These are phyloP conservation scores for Fusarium metavorans DNA, from an alignment of 2,329 filamentous ascomycete genomes.

Conservation along the genomic window DNA sequence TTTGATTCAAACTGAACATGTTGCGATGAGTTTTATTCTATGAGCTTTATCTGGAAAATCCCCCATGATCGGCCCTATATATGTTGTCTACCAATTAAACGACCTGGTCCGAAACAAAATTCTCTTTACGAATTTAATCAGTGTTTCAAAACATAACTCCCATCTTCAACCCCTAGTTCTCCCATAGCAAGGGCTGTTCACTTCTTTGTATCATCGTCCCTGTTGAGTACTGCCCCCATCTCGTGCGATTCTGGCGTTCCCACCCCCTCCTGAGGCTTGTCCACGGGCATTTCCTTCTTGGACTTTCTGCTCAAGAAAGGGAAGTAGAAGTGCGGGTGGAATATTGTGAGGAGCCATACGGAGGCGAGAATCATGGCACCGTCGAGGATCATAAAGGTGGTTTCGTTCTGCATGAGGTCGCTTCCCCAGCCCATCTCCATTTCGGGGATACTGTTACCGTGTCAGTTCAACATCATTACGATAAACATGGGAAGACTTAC, in stretches of 20 bases:
- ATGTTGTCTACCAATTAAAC: background rate
- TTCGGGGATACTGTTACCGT: constrained; percentile 15
- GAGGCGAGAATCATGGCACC: constrained; percentile 34
- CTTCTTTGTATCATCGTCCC: background rate
- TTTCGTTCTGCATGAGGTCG: constrained; percentile 37
- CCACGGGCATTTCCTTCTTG: background rate
- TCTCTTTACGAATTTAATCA: too few species aligned
- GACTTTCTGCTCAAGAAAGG: constrained; percentile 24
- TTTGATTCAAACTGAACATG: too few species aligned
- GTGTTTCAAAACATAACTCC: too few species aligned
- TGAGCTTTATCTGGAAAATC: too few species aligned
- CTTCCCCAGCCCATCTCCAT: constrained; percentile 41
- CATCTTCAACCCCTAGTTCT: background rate
- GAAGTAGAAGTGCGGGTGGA: constrained; percentile 36
- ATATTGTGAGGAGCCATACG: constrained; percentile 30
- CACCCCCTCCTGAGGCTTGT: background rate
- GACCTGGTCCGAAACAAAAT: background rate
- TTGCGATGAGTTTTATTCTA: too few species aligned
- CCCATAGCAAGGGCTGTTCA: background rate
- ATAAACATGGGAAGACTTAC: background rate
- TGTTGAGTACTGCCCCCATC: constrained; percentile 1
- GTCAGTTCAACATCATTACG: background rate
- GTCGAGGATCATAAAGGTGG: constrained; percentile 33
- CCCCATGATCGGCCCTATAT: too few species aligned
- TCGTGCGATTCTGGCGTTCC: background rate